Evolutionary conservation across 192 early-diverging fungal species (phyloP).

Genomic region (Linnemannia zychae): DNA sequence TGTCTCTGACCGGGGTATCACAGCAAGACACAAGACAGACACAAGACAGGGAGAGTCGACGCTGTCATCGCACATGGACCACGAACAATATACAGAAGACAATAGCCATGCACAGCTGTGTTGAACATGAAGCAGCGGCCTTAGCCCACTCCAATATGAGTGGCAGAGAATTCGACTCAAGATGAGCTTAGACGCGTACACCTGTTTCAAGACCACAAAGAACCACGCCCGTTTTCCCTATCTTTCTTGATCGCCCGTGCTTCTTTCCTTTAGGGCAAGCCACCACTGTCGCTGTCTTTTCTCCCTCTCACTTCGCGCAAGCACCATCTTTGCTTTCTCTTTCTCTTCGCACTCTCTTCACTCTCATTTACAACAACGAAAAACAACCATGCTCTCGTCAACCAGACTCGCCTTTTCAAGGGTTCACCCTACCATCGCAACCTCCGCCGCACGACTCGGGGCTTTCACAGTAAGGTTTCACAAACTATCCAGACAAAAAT

Average conservation of each 20-base stretch:
- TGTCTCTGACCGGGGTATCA: neutral
- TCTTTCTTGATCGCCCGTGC: too few species aligned
- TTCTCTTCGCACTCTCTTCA: neutral
- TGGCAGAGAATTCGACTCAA: too few species aligned
- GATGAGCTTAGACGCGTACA: too few species aligned
- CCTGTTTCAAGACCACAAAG: too few species aligned
- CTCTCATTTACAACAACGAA: neutral
- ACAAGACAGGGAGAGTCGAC: neutral
- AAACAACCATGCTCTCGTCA: slow-evolving; percentile 6
- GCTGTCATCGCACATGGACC: neutral
- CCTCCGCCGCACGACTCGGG: slow-evolving; percentile 9
- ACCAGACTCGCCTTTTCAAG: neutral
- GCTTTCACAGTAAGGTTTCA: neutral
- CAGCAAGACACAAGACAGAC: neutral
- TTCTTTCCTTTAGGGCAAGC: too few species aligned
- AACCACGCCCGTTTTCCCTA: too few species aligned
- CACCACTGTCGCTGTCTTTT: neutral
- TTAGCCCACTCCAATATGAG: too few species aligned
- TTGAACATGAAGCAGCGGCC: too few species aligned
- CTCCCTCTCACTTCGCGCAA: neutral
- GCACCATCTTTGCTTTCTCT: neutral
- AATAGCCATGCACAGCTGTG: too few species aligned
- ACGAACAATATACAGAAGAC: too few species aligned
- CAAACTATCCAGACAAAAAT: neutral
- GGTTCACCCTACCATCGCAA: slow-evolving; percentile 1